These are phyloP conservation scores for Diaporthe nobilis DNA, from an alignment of 2,329 filamentous ascomycete genomes.

Conservation along the genomic window DNA sequence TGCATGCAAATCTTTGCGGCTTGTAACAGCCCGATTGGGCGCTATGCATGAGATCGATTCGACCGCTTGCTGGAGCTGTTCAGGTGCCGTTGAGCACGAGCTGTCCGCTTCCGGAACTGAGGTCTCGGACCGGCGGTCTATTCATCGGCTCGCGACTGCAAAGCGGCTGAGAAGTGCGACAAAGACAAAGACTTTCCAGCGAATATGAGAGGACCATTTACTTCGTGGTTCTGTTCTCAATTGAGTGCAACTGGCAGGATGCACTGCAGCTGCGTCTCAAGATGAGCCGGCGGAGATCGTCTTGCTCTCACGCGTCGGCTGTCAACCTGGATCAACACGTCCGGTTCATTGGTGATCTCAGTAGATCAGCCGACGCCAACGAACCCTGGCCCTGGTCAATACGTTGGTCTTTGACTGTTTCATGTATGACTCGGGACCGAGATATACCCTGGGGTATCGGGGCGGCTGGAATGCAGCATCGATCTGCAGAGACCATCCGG, in stretches of 20 bases:
- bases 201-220: neutral
- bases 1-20: neutral
- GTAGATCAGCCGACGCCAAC: neutral
- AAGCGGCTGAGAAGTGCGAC: neutral
- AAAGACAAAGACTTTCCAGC: neutral
- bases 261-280: neutral
- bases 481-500: slow-evolving; percentile 26
- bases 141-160: neutral
- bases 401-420: neutral
- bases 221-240: neutral
- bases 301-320: neutral
- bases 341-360: neutral
- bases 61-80: neutral
- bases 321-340: neutral
- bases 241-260: neutral
- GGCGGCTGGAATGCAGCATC: neutral
- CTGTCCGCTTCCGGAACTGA: neutral
- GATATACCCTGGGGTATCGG: neutral
- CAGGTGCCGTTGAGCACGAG: neutral
- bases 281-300: neutral
- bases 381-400: neutral
- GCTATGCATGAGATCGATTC: neutral
- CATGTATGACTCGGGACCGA: slow-evolving; percentile 28
- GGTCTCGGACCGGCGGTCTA: neutral
- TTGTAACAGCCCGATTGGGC: neutral